Evolutionary conservation across 1,284 basidiomycete species (phyloP), one percentile per base, ranked within the genome.

Genomic region (Athelia psychrophila): DNA sequence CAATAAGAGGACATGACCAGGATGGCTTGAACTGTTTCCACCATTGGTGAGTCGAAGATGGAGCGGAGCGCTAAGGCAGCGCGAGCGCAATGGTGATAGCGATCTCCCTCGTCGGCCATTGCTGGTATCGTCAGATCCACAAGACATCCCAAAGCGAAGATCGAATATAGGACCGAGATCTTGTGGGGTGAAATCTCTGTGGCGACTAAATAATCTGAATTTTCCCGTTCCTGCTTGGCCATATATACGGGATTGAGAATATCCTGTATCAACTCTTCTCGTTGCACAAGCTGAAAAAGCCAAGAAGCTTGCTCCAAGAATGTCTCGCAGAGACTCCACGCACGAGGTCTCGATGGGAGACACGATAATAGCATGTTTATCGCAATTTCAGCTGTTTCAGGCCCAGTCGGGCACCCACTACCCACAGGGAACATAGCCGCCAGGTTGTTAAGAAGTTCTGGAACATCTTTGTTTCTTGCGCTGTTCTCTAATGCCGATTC

Each of bases 201-300:
- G 27, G 27, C 53, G 27, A 64, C 48, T 35, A 53, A 46, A 49
- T 54, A 60, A 52, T 62, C 25, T 54, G 51, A 44, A 27, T 54
- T 53, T 48, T 69, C 64, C 38, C 69, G 68, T 47, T 77, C 74
- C 55, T 78, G 79, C 15, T 76, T 59, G 25, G 70, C 67, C 54
- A 78, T 80, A 63, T 87, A 87, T 13, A 83, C 72, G 0, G 84
- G 83, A 0, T 73, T 71, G 47, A 87, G 64, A 33, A 81, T 74
- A 23, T 86, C 84, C 54, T 87, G 74, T 33, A 87, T 78, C 36
- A 87, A 73, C 56, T 87, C 84, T 53, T 85, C 85, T 12, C 85
- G 77, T 52, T 70, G 75, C 56, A 87, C 72, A 1, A 84, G 83
- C 24, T 76, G 73, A 59, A 81, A 83, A 49, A 75, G 69, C 79